Percentiles rank a stretch among this genome's conserved stretches.
phyloP scores from a whole-genome alignment of 495 filamentous ascomycete genomes.

The Beverwykella pulmonaria region DNA sequence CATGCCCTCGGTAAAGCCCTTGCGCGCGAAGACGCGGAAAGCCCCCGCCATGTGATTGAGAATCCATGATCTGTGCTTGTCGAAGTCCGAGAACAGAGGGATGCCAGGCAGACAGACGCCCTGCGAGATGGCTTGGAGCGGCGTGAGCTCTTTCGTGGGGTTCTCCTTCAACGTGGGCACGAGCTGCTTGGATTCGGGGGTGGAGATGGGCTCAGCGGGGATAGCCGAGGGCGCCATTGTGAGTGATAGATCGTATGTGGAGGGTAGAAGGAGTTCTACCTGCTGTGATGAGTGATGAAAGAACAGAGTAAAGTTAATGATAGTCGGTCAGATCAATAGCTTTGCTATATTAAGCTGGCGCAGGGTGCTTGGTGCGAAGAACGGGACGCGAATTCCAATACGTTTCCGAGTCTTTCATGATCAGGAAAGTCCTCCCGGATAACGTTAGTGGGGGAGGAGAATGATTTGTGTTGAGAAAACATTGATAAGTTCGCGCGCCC shows the following conservation, averaged over 20 bases:
- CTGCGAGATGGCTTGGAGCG: constrained; percentile 47
- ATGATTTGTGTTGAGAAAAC: neutral
- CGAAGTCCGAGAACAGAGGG: constrained; percentile 44
- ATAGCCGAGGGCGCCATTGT: constrained; percentile 30
- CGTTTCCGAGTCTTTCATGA: neutral
- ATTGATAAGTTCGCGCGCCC: neutral
- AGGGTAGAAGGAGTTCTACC: neutral
- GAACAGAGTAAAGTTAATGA: too few relatives aligned
- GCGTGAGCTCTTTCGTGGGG: constrained; percentile 30
- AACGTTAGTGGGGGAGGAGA: neutral
- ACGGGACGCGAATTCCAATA: neutral
- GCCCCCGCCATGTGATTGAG: constrained; percentile 62
- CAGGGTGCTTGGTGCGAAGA: neutral
- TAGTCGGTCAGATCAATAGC: too few relatives aligned
- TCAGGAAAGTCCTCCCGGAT: neutral
- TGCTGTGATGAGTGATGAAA: neutral
- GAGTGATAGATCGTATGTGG: neutral
- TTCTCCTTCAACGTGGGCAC: constrained; percentile 13
- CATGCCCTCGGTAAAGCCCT: constrained; percentile 66
- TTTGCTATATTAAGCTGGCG: too few relatives aligned
- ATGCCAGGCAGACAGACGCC: constrained; percentile 42
- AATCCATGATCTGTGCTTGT: constrained; percentile 50
- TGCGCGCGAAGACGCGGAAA: constrained; percentile 60
- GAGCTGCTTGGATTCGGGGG: constrained; percentile 1
- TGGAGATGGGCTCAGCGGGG: constrained; percentile 1